Conservation (phyloP, 495 filamentous ascomycete species). For the Aspergillus avenaceus region DNA sequence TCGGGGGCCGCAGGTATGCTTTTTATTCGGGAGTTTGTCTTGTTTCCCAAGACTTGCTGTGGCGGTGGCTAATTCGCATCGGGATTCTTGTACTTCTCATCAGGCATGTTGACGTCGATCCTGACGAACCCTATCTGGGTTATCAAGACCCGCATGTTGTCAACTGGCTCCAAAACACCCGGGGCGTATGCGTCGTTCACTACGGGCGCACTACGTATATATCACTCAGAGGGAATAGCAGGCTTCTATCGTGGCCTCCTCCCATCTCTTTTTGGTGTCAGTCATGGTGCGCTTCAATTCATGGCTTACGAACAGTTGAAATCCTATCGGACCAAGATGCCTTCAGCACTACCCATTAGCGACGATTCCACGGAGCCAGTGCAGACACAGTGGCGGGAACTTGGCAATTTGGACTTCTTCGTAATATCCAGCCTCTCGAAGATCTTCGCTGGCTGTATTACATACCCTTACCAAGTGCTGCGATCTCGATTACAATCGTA, state of each 20-base stretch:
- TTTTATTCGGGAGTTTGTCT: neutral
- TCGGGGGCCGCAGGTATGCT: slow-evolving; percentile 66
- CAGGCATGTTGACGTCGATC: slow-evolving; percentile 65
- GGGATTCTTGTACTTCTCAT: neutral
- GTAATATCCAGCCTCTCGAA: slow-evolving; percentile 78
- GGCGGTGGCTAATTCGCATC: neutral
- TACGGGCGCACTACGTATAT: slow-evolving; percentile 61
- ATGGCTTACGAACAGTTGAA: slow-evolving; percentile 91
- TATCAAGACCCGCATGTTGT: slow-evolving; percentile 95
- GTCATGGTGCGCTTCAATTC: slow-evolving; percentile 93
- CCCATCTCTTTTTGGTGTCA: slow-evolving; percentile 83
- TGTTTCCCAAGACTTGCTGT: neutral
- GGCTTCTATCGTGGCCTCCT: slow-evolving; percentile 84
- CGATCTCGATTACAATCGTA: slow-evolving; percentile 85
- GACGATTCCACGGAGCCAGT: slow-evolving; percentile 3
- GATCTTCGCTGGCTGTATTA: slow-evolving; percentile 76
- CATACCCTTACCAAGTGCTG: slow-evolving; percentile 93
- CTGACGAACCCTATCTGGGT: slow-evolving; percentile 98
- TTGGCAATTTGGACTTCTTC: slow-evolving; percentile 74
- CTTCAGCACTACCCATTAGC: neutral
- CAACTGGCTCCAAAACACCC: slow-evolving; percentile 63
- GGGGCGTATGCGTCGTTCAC: slow-evolving; percentile 80
- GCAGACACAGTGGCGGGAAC: slow-evolving; percentile 23
- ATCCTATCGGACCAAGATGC: slow-evolving; percentile 40
- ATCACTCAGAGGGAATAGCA: slow-evolving; percentile 60